phyloP scores from a whole-genome alignment of 2,329 filamentous ascomycete genomes.

The Keithomyces neogunnii region DNA sequence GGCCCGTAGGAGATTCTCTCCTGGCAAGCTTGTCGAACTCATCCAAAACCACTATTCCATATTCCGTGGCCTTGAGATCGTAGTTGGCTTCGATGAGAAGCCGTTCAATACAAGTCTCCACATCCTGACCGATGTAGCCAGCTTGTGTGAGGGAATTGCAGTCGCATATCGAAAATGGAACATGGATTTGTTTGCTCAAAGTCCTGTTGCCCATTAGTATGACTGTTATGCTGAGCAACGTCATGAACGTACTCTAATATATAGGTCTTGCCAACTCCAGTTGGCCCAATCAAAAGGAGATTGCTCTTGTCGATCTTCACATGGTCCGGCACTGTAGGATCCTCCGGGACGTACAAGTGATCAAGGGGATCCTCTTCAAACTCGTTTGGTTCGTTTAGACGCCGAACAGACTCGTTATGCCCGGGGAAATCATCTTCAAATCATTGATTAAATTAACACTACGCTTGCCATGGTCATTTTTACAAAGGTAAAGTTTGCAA shows the following conservation, averaged over 20 bases:
- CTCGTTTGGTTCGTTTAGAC: constrained; percentile 27
- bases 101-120: constrained; percentile 89
- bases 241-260: constrained; percentile 57
- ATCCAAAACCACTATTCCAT: constrained; percentile 90
- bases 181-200: constrained; percentile 82
- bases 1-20: constrained; percentile 76
- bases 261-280: constrained; percentile 92
- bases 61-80: constrained; percentile 73
- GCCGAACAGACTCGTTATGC: constrained; percentile 38
- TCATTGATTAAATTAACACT: constrained; percentile 16
- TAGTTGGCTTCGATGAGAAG: constrained; percentile 86
- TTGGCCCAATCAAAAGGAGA: constrained; percentile 80
- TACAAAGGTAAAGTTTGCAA: constrained; percentile 16
- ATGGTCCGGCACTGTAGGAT: constrained; percentile 31
- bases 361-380: constrained; percentile 25
- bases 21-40: constrained; percentile 97
- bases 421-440: constrained; percentile 46
- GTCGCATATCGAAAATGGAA: constrained; percentile 91
- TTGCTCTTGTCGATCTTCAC: constrained; percentile 94
- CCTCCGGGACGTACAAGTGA: constrained; percentile 41
- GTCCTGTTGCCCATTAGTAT: constrained; percentile 50
- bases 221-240: not conserved
- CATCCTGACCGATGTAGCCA: constrained; percentile 95
- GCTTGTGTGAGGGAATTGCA: constrained; percentile 95
- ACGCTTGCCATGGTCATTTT: constrained; percentile 16